A percentile compares a stretch with the other conserved stretches of the same genome.
Evolutionary conservation across 805 yeast species (phyloP).

Genomic region (Starmerella vitae): DNA sequence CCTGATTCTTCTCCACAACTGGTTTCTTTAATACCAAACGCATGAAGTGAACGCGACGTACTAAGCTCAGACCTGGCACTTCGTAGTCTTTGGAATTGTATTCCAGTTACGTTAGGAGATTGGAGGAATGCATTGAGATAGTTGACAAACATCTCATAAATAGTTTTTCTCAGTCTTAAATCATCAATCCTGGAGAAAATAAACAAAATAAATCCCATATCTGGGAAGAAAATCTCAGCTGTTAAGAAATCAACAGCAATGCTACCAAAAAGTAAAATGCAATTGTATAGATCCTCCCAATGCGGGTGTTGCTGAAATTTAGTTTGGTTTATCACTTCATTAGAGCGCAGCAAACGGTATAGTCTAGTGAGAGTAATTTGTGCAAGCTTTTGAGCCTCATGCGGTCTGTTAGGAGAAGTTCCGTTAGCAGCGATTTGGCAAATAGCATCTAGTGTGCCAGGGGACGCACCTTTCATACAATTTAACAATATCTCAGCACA

Average conservation of each 20-base stretch:
- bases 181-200: slow-evolving; percentile 9
- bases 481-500: slow-evolving; percentile 5
- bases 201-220: slow-evolving; percentile 5
- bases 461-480: background rate
- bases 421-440: slow-evolving; percentile 7
- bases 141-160: slow-evolving; percentile 7
- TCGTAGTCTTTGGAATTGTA: slow-evolving; percentile 2
- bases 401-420: background rate
- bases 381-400: slow-evolving; percentile 6
- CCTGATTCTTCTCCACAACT: no score
- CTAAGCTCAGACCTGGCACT: slow-evolving; percentile 2
- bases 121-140: slow-evolving; percentile 10
- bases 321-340: background rate
- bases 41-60: background rate
- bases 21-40: slow-evolving; percentile 4
- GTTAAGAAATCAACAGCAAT: slow-evolving; percentile 2
- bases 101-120: slow-evolving; percentile 2
- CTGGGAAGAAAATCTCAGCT: slow-evolving; percentile 8
- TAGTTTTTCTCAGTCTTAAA: slow-evolving; percentile 1
- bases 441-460: slow-evolving; percentile 1
- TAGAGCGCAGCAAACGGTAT: background rate
- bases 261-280: slow-evolving; percentile 5
- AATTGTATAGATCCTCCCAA: slow-evolving; percentile 6
- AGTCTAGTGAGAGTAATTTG: slow-evolving; percentile 4
- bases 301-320: slow-evolving; percentile 2